phyloP scores from a whole-genome alignment of 2,329 filamentous ascomycete species.

The Cordyceps militaris region DNA sequence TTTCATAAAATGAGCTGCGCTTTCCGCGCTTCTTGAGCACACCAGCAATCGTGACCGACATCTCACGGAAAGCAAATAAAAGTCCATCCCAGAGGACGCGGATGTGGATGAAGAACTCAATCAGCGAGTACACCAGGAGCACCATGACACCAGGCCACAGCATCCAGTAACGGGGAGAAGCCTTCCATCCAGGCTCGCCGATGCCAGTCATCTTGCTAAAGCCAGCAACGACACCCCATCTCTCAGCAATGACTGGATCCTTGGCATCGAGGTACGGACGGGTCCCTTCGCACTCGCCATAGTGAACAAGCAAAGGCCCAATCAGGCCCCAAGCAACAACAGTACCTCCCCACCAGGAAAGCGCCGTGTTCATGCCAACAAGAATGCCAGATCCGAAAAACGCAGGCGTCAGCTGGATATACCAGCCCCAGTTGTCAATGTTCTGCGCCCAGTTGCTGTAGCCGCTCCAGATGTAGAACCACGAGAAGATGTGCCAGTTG shows the following conservation, averaged over 20 bases:
- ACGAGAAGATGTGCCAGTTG: slow-evolving; percentile 49
- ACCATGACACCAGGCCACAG: slow-evolving; percentile 39
- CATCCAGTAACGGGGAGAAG: slow-evolving; percentile 37
- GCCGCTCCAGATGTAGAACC: slow-evolving; percentile 48
- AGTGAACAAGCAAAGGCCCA: slow-evolving; percentile 38
- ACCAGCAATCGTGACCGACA: slow-evolving; percentile 25
- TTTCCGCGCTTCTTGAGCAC: slow-evolving; percentile 26
- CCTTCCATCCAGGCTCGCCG: slow-evolving; percentile 21
- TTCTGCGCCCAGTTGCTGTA: slow-evolving; percentile 43
- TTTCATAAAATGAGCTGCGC: slow-evolving; percentile 26
- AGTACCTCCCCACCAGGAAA: slow-evolving; percentile 51
- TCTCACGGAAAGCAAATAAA: slow-evolving; percentile 27
- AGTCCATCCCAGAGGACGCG: slow-evolving; percentile 29
- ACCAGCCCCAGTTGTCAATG: slow-evolving; percentile 56
- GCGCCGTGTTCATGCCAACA: slow-evolving; percentile 45
- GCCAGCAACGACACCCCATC: slow-evolving; percentile 24
- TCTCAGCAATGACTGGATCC: slow-evolving; percentile 18
- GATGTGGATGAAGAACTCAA: slow-evolving; percentile 35
- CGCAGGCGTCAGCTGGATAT: slow-evolving; percentile 51
- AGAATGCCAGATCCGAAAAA: slow-evolving; percentile 52
- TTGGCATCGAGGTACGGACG: slow-evolving; percentile 18
- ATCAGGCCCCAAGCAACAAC: slow-evolving; percentile 50
- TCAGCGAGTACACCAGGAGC: slow-evolving; percentile 33
- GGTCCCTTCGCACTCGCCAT: slow-evolving; percentile 43
- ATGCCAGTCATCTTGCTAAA: slow-evolving; percentile 28